Evolutionary conservation across 345 rosid genomes (phyloP), one percentile per base, ranked within the genome.

Genomic region (Pseudoturritis turrita): DNA sequence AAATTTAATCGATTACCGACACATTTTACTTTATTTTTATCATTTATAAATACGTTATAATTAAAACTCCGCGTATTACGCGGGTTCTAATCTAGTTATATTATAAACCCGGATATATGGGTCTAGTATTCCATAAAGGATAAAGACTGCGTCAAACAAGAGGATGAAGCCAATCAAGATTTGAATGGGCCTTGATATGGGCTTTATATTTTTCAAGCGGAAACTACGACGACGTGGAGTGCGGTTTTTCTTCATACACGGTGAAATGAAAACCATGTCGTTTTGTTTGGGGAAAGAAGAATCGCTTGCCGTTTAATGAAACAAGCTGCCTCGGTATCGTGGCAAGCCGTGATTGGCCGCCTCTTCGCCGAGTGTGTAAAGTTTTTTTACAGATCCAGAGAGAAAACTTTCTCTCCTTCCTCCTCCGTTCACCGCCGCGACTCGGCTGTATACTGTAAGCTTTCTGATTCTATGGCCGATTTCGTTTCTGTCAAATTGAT

Each of bases 391-490:
- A 26, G 44, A 52, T 29, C 15, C 15, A 31, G 70, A 25, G 51
- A 28, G 4, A 33, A 29, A 52, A 17, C 40, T 3, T 0, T 64
- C 22, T 29, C 44, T 61, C 4, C 4, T 5, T 9, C 46, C 17
- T 15, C 60, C 53, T 46, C 65, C 75, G 59, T 5, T 5, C 53
- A 15, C 60, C 53, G 61, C 70, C 65, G 60, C 75, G 46, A 55
- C 52, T 76, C 65, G 15, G 26, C 55, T 11, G 19, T 19, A 14
- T n/a, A 62, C 63, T 70, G 79, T 76, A 76, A 76, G 79, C 71
- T 46, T 55, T 69, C 65, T 46, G 14, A 25, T 51, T 7, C 0
- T n/a, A 25, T 45, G 49, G 22, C 50, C 50, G 74, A 67, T 75
- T 60, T 61, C 10, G 35, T 51, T 19, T 33, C 12, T 50, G 13